Evolutionary conservation across 768 basidiomycete genomes (phyloP).

Genomic region (Tricholoma sp.): DNA sequence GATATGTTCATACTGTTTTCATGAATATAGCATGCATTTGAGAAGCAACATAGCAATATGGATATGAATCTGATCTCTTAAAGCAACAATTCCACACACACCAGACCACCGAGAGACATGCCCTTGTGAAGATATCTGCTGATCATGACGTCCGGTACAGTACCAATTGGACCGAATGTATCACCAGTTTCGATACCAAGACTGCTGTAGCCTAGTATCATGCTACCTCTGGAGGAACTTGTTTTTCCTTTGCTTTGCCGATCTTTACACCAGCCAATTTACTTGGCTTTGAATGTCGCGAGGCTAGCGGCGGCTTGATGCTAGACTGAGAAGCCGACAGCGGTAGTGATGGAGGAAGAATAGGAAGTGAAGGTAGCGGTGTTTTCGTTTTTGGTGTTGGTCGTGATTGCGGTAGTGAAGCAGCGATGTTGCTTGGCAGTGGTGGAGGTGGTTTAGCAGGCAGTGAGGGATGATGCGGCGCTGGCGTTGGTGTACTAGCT

Average conservation of each 20-base stretch:
- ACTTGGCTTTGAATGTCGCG: conserved; percentile 10
- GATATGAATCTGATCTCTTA: too few relatives aligned
- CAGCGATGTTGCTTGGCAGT: conserved; percentile 15
- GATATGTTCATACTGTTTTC: conserved; percentile 12
- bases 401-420: conserved; percentile 3
- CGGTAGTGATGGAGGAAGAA: conserved; percentile 9
- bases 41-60: not conserved
- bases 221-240: not conserved
- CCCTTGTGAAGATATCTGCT: too few relatives aligned
- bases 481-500: conserved; percentile 1
- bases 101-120: too few relatives aligned
- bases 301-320: conserved; percentile 1
- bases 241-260: conserved; percentile 19
- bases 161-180: not conserved
- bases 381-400: conserved; percentile 13
- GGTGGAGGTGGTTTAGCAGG: conserved; percentile 38
- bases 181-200: not conserved
- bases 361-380: conserved; percentile 21
- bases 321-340: conserved; percentile 6
- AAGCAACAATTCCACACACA: too few relatives aligned
- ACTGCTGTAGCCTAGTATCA: not conserved
- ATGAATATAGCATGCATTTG: conserved; percentile 12
- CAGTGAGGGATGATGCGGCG: conserved; percentile 30
- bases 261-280: conserved; percentile 40
- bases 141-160: too few relatives aligned